Evolutionary conservation across 768 basidiomycete species (phyloP).

Genomic region (Pholiota molesta): DNA sequence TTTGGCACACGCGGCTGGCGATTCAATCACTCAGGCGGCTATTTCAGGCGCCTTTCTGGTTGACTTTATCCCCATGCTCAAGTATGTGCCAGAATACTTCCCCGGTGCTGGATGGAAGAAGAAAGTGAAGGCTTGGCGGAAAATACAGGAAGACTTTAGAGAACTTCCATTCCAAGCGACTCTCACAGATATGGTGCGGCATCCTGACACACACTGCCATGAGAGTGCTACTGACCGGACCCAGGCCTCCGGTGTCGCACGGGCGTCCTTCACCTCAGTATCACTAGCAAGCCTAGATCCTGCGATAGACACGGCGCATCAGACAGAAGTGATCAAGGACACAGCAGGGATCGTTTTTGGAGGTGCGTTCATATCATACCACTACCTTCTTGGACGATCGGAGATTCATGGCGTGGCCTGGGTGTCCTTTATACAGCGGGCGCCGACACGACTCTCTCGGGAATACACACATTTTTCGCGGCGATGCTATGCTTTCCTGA

Average conservation of each 20-base stretch:
- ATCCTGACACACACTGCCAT: background rate
- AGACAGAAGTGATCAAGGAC: slow-evolving; percentile 33
- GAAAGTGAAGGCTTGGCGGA: slow-evolving; percentile 49
- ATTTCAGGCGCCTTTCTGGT: slow-evolving; percentile 50
- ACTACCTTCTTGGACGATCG: background rate
- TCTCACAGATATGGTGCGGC: slow-evolving; percentile 29
- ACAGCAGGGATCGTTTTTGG: slow-evolving; percentile 42
- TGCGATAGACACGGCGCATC: slow-evolving; percentile 18
- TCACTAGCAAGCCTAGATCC: slow-evolving; percentile 25
- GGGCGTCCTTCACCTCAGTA: slow-evolving; percentile 27
- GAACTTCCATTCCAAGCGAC: slow-evolving; percentile 37
- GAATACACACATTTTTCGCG: slow-evolving; percentile 35
- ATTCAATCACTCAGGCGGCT: slow-evolving; percentile 34
- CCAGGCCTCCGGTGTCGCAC: slow-evolving; percentile 23
- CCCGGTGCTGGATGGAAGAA: slow-evolving; percentile 64
- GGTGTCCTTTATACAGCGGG: slow-evolving; percentile 19
- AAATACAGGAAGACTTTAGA: slow-evolving; percentile 35
- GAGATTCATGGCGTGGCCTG: background rate
- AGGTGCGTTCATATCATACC: slow-evolving; percentile 20
- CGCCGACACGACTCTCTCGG: slow-evolving; percentile 30
- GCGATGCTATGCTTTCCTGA: slow-evolving; percentile 44
- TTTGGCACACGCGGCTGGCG: slow-evolving; percentile 40
- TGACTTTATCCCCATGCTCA: slow-evolving; percentile 40
- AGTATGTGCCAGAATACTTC: slow-evolving; percentile 56
- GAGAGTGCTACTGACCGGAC: background rate